Conservation (phyloP, 2,329 filamentous ascomycete species). For the Aphanocladium album region DNA sequence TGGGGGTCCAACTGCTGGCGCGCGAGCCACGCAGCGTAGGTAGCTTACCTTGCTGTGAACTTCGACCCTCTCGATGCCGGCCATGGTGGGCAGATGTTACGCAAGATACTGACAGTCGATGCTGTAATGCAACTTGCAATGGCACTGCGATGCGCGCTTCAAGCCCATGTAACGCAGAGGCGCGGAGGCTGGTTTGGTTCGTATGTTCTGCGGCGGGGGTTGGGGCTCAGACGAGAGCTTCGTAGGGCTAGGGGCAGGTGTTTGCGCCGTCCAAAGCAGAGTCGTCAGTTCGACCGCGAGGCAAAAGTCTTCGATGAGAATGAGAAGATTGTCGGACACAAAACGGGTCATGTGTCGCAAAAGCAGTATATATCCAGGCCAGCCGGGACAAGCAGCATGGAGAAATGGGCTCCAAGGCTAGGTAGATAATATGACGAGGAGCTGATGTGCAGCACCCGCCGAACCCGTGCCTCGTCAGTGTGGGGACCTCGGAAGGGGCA, state of each 20-base stretch:
- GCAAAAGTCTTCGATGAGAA: not conserved
- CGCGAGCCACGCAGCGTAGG: not conserved
- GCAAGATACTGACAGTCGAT: not conserved
- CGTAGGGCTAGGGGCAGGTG: not conserved
- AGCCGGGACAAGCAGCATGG: not conserved
- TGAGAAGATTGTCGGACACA: not conserved
- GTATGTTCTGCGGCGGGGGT: not conserved
- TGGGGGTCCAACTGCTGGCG: not conserved
- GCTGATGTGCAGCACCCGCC: not conserved
- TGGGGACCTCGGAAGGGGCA: slow-evolving; percentile 3
- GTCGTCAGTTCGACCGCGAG: not conserved
- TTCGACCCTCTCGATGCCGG: slow-evolving; percentile 92
- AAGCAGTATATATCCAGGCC: not conserved
- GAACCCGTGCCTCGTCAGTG: not conserved
- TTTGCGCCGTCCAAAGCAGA: not conserved
- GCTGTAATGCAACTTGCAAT: not conserved
- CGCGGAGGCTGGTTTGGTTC: not conserved
- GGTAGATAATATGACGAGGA: not conserved
- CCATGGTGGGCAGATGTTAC: slow-evolving; percentile 52
- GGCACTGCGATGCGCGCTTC: not conserved
- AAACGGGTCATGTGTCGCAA: not conserved
- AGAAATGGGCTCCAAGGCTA: not conserved
- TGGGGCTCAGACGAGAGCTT: not conserved
- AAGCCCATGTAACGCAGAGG: not conserved
- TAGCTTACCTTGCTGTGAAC: slow-evolving; percentile 91